phyloP scores from a whole-genome alignment of 2,329 filamentous ascomycete species.

The Colletotrichum destructivum region DNA sequence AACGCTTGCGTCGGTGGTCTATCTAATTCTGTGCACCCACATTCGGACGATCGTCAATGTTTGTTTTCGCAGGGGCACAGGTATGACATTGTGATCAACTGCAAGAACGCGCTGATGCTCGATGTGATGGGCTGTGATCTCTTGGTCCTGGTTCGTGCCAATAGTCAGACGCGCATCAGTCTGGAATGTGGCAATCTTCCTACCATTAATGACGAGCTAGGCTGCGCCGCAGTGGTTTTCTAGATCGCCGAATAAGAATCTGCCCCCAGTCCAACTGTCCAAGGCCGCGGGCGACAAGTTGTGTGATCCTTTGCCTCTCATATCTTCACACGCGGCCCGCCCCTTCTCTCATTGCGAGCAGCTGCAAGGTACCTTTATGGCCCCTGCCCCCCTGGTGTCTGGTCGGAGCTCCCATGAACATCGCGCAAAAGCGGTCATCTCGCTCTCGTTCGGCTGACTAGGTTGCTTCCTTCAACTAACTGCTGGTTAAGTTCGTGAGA shows the following conservation, averaged over 20 bases:
- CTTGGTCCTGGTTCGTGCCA: neutral
- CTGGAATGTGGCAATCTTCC: constrained; percentile 12
- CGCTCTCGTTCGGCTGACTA: constrained; percentile 6
- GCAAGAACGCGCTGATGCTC: neutral
- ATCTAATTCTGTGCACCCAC: neutral
- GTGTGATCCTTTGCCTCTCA: constrained; percentile 5
- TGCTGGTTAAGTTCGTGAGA: too few relatives aligned
- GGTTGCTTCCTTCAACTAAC: neutral
- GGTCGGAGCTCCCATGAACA: neutral
- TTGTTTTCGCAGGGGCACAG: constrained; percentile 12
- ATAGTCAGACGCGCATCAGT: constrained; percentile 15
- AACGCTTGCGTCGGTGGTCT: neutral
- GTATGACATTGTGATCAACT: constrained; percentile 16
- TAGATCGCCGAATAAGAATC: constrained; percentile 31
- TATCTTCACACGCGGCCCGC: constrained; percentile 27
- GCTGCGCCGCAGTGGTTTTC: neutral
- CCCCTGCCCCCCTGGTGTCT: neutral
- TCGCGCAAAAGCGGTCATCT: constrained; percentile 16
- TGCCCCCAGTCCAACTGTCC: neutral
- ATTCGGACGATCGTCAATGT: constrained; percentile 3
- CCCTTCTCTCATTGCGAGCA: neutral
- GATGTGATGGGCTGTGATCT: neutral
- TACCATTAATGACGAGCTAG: constrained; percentile 23
- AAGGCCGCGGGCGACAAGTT: constrained; percentile 10
- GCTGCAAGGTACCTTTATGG: neutral